These are phyloP conservation scores for Candida mattraensis DNA, from an alignment of 805 yeast genomes.

Conservation along the genomic window DNA sequence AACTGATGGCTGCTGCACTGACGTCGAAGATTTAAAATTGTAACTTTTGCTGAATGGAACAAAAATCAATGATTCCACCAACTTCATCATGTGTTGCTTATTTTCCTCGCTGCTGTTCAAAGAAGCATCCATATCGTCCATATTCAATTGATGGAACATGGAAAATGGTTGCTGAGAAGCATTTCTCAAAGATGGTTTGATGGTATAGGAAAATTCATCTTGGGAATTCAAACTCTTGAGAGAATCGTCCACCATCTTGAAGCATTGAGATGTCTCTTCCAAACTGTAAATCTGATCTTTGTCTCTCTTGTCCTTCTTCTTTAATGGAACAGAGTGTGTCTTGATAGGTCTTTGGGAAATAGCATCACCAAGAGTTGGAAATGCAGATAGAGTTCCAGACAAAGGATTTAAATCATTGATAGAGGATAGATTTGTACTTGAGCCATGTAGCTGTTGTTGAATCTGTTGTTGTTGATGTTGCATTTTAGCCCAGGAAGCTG, in stretches of 20 bases:
- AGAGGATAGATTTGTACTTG: conserved; percentile 5
- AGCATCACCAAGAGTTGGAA: conserved; percentile 33
- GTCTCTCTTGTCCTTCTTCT: conserved; percentile 31
- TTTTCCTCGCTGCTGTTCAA: conserved; percentile 18
- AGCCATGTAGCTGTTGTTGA: conserved; percentile 31
- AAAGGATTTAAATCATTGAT: conserved; percentile 8
- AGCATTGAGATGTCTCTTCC: conserved; percentile 27
- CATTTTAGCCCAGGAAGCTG: conserved; percentile 64
- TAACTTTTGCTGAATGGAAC: conserved; percentile 35
- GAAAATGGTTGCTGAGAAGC: conserved; percentile 12
- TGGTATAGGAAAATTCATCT: conserved; percentile 25
- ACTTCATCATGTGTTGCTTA: conserved; percentile 24
- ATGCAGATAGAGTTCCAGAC: conserved; percentile 22
- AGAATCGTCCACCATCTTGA: conserved; percentile 28
- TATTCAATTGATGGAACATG: conserved; percentile 26
- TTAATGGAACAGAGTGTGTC: conserved; percentile 18
- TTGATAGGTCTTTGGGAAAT: conserved; percentile 17
- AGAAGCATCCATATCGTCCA: conserved; percentile 16
- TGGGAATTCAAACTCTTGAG: conserved; percentile 25
- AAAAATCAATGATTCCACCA: conserved; percentile 34
- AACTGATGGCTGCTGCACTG: conserved; percentile 5
- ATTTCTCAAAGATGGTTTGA: conserved; percentile 26
- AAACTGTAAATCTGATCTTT: conserved; percentile 19
- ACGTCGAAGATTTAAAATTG: conserved; percentile 23
- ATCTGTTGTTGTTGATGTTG: conserved; percentile 22